phyloP scores from a whole-genome alignment of 2,329 filamentous ascomycete species.

The Trichothecium roseum region DNA sequence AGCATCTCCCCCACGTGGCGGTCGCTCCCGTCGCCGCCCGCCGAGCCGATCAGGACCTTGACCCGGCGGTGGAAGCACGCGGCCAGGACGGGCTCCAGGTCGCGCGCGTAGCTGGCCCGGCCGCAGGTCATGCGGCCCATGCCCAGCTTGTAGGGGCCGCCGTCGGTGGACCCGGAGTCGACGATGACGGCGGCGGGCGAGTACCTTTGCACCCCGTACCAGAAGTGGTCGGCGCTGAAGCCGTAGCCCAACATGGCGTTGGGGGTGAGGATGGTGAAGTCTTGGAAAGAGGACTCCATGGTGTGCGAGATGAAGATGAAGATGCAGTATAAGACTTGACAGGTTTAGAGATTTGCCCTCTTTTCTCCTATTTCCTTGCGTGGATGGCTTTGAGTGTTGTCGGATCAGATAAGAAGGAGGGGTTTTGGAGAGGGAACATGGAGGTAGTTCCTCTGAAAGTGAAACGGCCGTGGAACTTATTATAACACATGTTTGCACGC shows the following conservation, averaged over 20 bases:
- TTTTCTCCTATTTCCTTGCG: too few relatives aligned
- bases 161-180: constrained; percentile 18
- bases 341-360: too few relatives aligned
- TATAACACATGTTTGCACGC: too few relatives aligned
- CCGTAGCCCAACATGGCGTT: constrained; percentile 22
- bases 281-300: constrained; percentile 4
- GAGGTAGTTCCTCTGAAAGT: too few relatives aligned
- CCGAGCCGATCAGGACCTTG: constrained; percentile 22
- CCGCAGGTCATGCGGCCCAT: constrained; percentile 25
- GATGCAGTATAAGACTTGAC: too few relatives aligned
- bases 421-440: too few relatives aligned
- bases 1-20: constrained; percentile 27
- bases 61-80: constrained; percentile 12
- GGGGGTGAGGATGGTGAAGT: constrained; percentile 17
- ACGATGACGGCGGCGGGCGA: constrained; percentile 16
- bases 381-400: too few relatives aligned
- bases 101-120: constrained; percentile 24
- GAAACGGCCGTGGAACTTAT: too few relatives aligned
- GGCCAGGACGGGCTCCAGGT: constrained; percentile 20
- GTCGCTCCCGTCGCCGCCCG: constrained; percentile 26
- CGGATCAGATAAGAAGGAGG: too few relatives aligned
- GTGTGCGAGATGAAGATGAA: too few relatives aligned
- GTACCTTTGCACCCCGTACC: constrained; percentile 16
- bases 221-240: constrained; percentile 17
- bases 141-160: constrained; percentile 24